Evolutionary conservation across 805 yeast genomes (phyloP), one percentile per base, ranked within the genome.

Genomic region (Deakozyma indianensis): DNA sequence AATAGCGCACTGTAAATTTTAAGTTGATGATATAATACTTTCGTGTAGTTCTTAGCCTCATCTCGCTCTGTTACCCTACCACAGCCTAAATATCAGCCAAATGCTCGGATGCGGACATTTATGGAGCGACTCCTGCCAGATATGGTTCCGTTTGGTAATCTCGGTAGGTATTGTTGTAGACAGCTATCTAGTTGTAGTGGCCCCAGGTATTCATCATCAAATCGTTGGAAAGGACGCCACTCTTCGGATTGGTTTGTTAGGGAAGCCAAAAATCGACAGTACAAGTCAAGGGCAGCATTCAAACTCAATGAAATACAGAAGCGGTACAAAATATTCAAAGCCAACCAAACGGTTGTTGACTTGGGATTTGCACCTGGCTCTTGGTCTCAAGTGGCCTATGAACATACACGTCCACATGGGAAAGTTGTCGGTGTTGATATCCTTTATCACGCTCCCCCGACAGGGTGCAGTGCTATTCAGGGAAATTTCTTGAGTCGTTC

Each of bases 291-390:
- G 41, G 98, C 98, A 0, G 96, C 96, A 0, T 90, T 77, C 65
- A 92, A 92, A 57, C 66, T 92, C 27, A 60, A 78, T 21, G 94
- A 90, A 56, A 69, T 92, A 9, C 78, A 88, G 58, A 67, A 75
- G 15, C 77, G 73, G 53, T 83, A 69, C 62, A 60, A 67, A 25
- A 49, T 92, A 1, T 78, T 90, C 59, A 61, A 63, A 35, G 69
- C 69, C 2, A 69, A 76, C 0, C 69, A 65, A 51, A 73, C 77
- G 40, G 82, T 92, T 0, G 76, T 92, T 3, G 98, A 92, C 64
- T 65, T 92, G 41, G 71, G 96, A 0, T 87, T 78, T 60, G 94
- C 95, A 0, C 96, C 96, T 0, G 96, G 96, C 0, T 87, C 95
- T 2, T 86, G 96, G 96, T 75, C 90, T 5, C 95, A 86, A 58